A percentile compares a stretch with the other conserved stretches of the same genome.
Evolutionary conservation across 108 stramenopile species (phyloP).

Genomic region (Cyclotella choctawhatcheeana): DNA sequence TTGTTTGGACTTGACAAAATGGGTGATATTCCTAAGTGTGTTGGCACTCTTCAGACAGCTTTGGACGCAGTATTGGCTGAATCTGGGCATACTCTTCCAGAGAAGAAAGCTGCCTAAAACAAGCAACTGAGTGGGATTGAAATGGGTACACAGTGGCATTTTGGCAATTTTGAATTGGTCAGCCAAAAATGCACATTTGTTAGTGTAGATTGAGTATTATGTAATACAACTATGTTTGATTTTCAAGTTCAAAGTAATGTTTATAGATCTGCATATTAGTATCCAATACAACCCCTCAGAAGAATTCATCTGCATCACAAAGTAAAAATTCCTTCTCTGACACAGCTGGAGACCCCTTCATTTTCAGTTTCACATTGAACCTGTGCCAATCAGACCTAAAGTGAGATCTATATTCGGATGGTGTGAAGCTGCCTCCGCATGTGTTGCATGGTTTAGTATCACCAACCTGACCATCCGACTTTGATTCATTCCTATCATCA

Average conservation of each 20-base stretch:
- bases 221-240: neutral
- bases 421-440: constrained; percentile 81
- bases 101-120: constrained; percentile 42
- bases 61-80: constrained; percentile 81
- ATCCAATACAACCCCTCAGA: neutral
- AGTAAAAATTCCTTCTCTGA: constrained; percentile 79
- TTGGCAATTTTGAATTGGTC: neutral
- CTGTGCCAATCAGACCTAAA: constrained; percentile 96
- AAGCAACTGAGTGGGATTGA: neutral
- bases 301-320: constrained; percentile 42
- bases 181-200: neutral
- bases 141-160: neutral
- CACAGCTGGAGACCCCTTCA: constrained; percentile 73
- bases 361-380: constrained; percentile 95
- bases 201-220: neutral
- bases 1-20: constrained; percentile 94
- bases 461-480: constrained; percentile 8
- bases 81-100: constrained; percentile 51
- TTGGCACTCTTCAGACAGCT: constrained; percentile 70
- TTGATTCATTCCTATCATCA: neutral
- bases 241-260: too few species aligned
- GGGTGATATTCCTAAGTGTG: constrained; percentile 75
- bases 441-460: constrained; percentile 81
- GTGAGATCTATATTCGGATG: constrained; percentile 83
- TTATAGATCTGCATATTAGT: neutral